Evolutionary conservation across 768 basidiomycete genomes (phyloP).

Genomic region (Porphyrellus cyaneotinctus): DNA sequence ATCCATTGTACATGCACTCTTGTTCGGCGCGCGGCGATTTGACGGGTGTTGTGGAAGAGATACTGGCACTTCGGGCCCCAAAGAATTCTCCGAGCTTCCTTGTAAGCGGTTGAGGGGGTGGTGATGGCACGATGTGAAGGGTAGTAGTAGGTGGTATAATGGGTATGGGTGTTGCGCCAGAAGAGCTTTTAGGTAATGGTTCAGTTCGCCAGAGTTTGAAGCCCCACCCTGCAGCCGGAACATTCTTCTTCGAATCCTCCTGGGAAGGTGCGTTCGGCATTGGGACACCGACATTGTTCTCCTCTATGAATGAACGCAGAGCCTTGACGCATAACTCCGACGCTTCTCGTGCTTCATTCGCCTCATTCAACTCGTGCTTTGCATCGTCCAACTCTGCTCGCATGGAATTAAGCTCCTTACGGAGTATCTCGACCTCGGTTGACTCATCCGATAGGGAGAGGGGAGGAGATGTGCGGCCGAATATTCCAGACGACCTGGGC

Average conservation of each 20-base stretch:
- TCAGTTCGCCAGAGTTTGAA: slow-evolving; percentile 67
- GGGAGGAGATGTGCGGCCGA: slow-evolving; percentile 48
- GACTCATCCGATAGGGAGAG: slow-evolving; percentile 29
- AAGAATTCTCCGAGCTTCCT: slow-evolving; percentile 74
- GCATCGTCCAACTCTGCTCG: slow-evolving; percentile 60
- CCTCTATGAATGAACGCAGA: slow-evolving; percentile 76
- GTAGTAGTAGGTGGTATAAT: slow-evolving; percentile 18
- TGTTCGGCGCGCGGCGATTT: slow-evolving; percentile 24
- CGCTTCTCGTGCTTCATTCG: slow-evolving; percentile 81
- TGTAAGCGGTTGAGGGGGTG: slow-evolving; percentile 45
- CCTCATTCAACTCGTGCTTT: slow-evolving; percentile 67
- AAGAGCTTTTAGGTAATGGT: slow-evolving; percentile 26
- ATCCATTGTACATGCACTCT: slow-evolving; percentile 24
- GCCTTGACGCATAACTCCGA: slow-evolving; percentile 82
- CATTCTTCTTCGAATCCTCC: slow-evolving; percentile 32
- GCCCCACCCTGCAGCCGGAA: slow-evolving; percentile 46
- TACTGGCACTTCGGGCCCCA: slow-evolving; percentile 46
- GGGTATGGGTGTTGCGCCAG: slow-evolving; percentile 28
- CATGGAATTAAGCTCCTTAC: slow-evolving; percentile 53
- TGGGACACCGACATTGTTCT: slow-evolving; percentile 57
- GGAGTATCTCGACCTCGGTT: slow-evolving; percentile 53
- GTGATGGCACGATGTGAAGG: slow-evolving; percentile 20
- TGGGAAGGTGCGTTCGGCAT: slow-evolving; percentile 20
- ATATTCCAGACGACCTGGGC: slow-evolving; percentile 46
- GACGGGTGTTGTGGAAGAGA: slow-evolving; percentile 41